Percentiles rank a stretch among this genome's conserved stretches.
Evolutionary conservation across 2,329 filamentous ascomycete genomes (phyloP).

Genomic region (Arthrobotrys pseudoclavata): DNA sequence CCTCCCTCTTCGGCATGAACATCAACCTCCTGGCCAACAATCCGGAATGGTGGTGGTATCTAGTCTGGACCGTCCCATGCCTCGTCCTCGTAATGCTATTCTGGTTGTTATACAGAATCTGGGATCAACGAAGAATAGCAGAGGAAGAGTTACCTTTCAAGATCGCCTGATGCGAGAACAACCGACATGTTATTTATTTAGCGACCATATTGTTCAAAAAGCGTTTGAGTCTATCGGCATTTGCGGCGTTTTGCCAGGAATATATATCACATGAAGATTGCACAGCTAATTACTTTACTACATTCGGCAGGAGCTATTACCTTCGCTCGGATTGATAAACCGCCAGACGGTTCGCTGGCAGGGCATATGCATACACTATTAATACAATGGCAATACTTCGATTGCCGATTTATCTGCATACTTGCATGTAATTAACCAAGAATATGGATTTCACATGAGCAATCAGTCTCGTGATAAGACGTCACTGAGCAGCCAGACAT

Average conservation of each 20-base stretch:
- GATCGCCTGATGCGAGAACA: conserved; percentile 18
- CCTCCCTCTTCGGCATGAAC: conserved; percentile 61
- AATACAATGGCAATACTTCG: too few species aligned
- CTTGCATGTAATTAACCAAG: too few species aligned
- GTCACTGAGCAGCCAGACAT: too few species aligned
- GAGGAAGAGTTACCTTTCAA: conserved; percentile 57
- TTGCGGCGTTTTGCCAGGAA: background rate
- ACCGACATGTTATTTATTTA: background rate
- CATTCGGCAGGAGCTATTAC: background rate
- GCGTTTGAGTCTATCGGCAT: background rate
- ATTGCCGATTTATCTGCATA: too few species aligned
- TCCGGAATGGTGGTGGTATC: conserved; percentile 61
- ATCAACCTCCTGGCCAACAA: conserved; percentile 60
- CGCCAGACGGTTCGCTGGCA: background rate
- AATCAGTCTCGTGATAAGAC: too few species aligned
- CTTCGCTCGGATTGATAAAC: background rate
- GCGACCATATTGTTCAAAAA: conserved; percentile 1
- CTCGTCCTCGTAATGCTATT: conserved; percentile 56
- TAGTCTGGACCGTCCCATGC: conserved; percentile 50
- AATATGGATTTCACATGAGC: too few species aligned
- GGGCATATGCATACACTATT: too few species aligned
- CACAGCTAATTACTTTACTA: too few species aligned
- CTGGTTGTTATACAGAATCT: conserved; percentile 59
- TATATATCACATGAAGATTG: too few species aligned
- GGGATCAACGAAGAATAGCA: conserved; percentile 50